Percentiles rank a stretch among this genome's conserved stretches.
Evolutionary conservation across 2,329 filamentous ascomycete genomes (phyloP).

Genomic region (Niveomyces coronatus): DNA sequence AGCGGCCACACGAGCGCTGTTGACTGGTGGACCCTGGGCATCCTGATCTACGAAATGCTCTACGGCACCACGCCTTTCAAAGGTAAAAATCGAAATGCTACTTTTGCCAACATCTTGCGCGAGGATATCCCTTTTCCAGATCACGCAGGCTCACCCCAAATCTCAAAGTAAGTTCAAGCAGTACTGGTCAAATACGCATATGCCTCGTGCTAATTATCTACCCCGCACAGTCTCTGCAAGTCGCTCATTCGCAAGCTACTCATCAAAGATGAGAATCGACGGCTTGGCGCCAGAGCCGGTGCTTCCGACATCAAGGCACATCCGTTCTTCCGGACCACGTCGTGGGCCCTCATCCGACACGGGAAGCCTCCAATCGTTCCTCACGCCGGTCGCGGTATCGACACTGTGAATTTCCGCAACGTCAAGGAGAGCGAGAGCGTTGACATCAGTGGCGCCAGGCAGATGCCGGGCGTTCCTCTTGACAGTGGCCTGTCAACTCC

Average conservation of each 20-base stretch:
- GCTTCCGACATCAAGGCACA: slow-evolving; percentile 95
- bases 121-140: slow-evolving; percentile 97
- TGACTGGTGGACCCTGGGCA: slow-evolving; percentile 98
- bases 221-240: slow-evolving; percentile 68
- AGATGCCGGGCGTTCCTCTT: slow-evolving; percentile 65
- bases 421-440: slow-evolving; percentile 96
- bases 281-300: slow-evolving; percentile 85
- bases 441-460: slow-evolving; percentile 58
- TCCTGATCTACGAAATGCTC: slow-evolving; percentile 97
- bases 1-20: slow-evolving; percentile 97
- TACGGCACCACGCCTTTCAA: slow-evolving; percentile 99
- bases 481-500: slow-evolving; percentile 81
- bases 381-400: slow-evolving; percentile 77
- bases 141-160: slow-evolving; percentile 68
- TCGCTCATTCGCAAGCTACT: slow-evolving; percentile 90
- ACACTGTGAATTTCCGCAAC: slow-evolving; percentile 94
- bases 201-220: slow-evolving; percentile 14
- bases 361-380: slow-evolving; percentile 98
- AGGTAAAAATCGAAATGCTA: slow-evolving; percentile 96
- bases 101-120: slow-evolving; percentile 91
- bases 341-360: slow-evolving; percentile 94
- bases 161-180: slow-evolving; percentile 65
- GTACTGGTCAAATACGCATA: slow-evolving; percentile 6
- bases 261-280: slow-evolving; percentile 94
- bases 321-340: slow-evolving; percentile 89